phyloP scores from a whole-genome alignment of 768 basidiomycete species.

The Candolleomyces eurysporus region DNA sequence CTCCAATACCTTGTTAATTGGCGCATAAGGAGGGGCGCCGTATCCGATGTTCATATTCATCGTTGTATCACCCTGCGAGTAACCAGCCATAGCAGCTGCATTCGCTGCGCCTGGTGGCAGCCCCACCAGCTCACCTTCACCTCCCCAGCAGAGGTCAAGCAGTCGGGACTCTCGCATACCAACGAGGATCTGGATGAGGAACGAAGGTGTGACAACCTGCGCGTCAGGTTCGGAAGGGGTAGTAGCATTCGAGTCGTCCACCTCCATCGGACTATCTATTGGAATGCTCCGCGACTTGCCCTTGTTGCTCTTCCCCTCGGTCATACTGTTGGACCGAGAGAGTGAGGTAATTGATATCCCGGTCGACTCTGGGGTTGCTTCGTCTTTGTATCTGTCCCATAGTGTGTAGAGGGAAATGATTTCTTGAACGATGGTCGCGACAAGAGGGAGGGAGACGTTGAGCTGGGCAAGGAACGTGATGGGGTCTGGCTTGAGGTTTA shows the following conservation, averaged over 20 bases:
- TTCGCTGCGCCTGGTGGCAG: slow-evolving; percentile 40
- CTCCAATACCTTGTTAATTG: slow-evolving; percentile 73
- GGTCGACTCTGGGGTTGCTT: slow-evolving; percentile 38
- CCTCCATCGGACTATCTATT: neutral
- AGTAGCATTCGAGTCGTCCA: neutral
- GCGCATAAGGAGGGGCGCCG: slow-evolving; percentile 16
- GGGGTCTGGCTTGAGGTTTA: slow-evolving; percentile 70
- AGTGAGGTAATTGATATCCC: slow-evolving; percentile 24
- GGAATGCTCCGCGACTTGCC: neutral
- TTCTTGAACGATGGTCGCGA: slow-evolving; percentile 87
- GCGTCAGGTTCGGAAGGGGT: slow-evolving; percentile 24
- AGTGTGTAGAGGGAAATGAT: slow-evolving; percentile 86
- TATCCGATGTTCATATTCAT: neutral
- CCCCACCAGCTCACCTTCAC: slow-evolving; percentile 16
- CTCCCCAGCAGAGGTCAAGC: slow-evolving; percentile 43
- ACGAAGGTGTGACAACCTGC: slow-evolving; percentile 46
- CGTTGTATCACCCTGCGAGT: neutral
- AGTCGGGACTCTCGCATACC: slow-evolving; percentile 68
- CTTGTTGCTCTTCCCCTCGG: neutral
- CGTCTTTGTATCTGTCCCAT: slow-evolving; percentile 83
- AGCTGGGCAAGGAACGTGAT: slow-evolving; percentile 82
- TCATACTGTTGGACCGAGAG: slow-evolving; percentile 23
- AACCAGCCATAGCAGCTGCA: neutral
- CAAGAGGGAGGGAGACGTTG: slow-evolving; percentile 77
- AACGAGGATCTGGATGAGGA: slow-evolving; percentile 54